phyloP scores from a whole-genome alignment of 345 rosid genomes.

The Eucalyptus cloeziana region DNA sequence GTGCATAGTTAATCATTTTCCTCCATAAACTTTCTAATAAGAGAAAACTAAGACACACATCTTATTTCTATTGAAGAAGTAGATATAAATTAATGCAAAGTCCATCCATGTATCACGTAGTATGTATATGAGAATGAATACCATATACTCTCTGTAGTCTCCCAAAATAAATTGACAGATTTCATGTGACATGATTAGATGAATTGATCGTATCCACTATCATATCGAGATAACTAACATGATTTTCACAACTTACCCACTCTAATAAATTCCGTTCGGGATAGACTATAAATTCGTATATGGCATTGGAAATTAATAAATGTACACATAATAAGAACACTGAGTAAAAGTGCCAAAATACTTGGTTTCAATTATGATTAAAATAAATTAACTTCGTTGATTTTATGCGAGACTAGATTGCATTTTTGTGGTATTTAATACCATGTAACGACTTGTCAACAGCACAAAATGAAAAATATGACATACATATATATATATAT shows the following conservation, averaged over 20 bases:
- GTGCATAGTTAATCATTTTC: background rate
- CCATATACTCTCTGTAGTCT: background rate
- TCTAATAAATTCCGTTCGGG: background rate
- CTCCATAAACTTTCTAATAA: background rate
- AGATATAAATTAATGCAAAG: background rate
- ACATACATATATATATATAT: too few relatives aligned
- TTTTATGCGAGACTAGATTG: background rate
- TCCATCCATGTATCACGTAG: background rate
- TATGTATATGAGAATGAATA: background rate
- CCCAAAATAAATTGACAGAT: background rate
- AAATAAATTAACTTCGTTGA: background rate
- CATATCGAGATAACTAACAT: background rate
- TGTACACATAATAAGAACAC: background rate
- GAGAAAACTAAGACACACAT: background rate
- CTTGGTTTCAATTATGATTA: background rate
- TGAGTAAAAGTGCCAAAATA: background rate
- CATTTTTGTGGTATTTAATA: background rate
- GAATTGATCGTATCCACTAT: background rate
- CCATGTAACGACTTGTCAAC: background rate
- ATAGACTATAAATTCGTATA: too few relatives aligned
- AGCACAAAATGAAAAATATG: too few relatives aligned
- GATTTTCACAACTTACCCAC: background rate
- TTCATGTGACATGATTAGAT: background rate
- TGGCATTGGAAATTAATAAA: background rate
- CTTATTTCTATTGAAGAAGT: background rate